Conservation (phyloP, 1,284 basidiomycete genomes). For the Irpex rosettiformis region DNA sequence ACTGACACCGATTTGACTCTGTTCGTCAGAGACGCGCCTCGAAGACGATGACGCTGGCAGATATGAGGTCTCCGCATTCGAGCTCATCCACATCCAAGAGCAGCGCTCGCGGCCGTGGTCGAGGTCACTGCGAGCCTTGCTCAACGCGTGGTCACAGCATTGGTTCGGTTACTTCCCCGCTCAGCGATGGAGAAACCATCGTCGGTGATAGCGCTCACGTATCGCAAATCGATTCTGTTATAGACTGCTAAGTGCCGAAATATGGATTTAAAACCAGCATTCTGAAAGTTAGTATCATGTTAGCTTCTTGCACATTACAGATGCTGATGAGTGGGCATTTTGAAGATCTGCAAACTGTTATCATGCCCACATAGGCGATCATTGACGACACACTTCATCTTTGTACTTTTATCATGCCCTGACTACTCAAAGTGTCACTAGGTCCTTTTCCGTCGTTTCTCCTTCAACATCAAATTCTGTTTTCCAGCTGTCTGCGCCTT, state of each 20-base stretch:
- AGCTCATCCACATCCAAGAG: not conserved
- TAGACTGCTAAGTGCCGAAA: not conserved
- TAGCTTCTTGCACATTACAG: not conserved
- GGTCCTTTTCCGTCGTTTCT: not conserved
- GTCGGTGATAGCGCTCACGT: not conserved
- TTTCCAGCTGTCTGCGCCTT: not conserved
- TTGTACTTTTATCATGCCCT: slow-evolving; percentile 1
- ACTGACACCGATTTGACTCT: not conserved
- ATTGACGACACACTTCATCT: not conserved
- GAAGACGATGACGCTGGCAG: not conserved
- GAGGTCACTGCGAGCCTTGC: slow-evolving; percentile 8
- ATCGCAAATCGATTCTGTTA: not conserved
- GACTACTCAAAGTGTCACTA: not conserved
- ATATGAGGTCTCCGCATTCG: not conserved
- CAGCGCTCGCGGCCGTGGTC: slow-evolving; percentile 7
- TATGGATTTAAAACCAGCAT: not conserved
- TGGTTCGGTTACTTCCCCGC: not conserved
- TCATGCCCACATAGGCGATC: not conserved
- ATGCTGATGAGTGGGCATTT: not conserved
- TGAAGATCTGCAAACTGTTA: not conserved
- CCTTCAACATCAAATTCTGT: not conserved
- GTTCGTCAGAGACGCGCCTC: not conserved
- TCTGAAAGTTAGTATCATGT: not conserved
- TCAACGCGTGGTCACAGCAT: slow-evolving; percentile 3
- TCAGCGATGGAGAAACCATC: slow-evolving; percentile 14